These are phyloP conservation scores for Phaeosphaeria sp. DNA, from an alignment of 2,329 filamentous ascomycete genomes.

Conservation along the genomic window DNA sequence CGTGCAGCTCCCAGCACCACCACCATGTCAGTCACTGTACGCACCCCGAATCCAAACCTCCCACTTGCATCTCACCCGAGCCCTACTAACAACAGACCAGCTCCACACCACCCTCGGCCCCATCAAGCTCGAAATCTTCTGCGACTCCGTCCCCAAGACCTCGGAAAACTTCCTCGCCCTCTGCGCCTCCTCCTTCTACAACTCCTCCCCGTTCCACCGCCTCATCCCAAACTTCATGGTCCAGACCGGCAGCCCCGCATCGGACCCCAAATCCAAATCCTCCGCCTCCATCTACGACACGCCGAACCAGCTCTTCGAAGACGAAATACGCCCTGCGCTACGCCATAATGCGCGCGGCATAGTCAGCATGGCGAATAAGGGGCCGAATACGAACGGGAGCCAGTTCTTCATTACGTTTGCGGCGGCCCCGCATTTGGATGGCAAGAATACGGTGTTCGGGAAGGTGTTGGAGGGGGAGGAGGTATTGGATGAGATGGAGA, in stretches of 20 bases:
- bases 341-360: constrained; percentile 73
- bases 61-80: neutral
- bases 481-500: constrained; percentile 75
- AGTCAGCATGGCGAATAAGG: constrained; percentile 81
- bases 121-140: constrained; percentile 96
- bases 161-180: constrained; percentile 91
- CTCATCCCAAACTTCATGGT: constrained; percentile 83
- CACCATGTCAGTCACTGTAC: constrained; percentile 58
- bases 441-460: constrained; percentile 84
- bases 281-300: constrained; percentile 73
- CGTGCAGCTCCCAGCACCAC: constrained; percentile 18
- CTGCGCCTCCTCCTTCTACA: constrained; percentile 80
- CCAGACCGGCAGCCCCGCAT: constrained; percentile 70
- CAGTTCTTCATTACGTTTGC: constrained; percentile 86
- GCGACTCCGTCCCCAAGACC: constrained; percentile 91
- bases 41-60: constrained; percentile 11
- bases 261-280: constrained; percentile 64
- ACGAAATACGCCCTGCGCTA: constrained; percentile 77
- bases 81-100: constrained; percentile 22
- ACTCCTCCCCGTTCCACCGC: constrained; percentile 78
- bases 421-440: constrained; percentile 80
- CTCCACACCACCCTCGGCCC: constrained; percentile 89
- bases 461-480: constrained; percentile 67
- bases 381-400: constrained; percentile 74
- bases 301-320: constrained; percentile 67